Evolutionary conservation across 2,329 filamentous ascomycete species (phyloP).

Genomic region (Periglandula ipomoeae): DNA sequence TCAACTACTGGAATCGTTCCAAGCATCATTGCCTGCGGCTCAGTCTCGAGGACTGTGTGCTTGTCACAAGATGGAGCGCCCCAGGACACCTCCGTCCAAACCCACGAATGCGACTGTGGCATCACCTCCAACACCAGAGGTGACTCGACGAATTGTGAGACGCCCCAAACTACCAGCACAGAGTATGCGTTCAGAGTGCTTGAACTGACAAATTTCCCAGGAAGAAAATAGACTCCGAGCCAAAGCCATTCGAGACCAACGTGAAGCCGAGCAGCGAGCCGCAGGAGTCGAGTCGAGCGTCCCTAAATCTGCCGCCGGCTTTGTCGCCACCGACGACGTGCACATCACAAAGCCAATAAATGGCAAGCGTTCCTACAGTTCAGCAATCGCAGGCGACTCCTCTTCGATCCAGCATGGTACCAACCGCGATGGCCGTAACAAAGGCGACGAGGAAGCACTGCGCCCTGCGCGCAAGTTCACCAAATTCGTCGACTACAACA

Average conservation of each 20-base stretch:
- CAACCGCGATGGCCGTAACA: slow-evolving; percentile 58
- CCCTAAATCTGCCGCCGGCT: slow-evolving; percentile 53
- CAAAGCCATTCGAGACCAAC: slow-evolving; percentile 73
- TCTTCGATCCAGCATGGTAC: slow-evolving; percentile 39
- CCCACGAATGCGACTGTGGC: slow-evolving; percentile 17
- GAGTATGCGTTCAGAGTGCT: too few relatives aligned
- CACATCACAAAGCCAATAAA: slow-evolving; percentile 35
- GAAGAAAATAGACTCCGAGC: slow-evolving; percentile 83
- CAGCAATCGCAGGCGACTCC: slow-evolving; percentile 38
- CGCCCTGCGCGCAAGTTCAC: slow-evolving; percentile 79
- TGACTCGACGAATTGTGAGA: slow-evolving; percentile 43
- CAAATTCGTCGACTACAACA: slow-evolving; percentile 95
- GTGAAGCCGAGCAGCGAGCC: slow-evolving; percentile 52
- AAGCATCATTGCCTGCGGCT: too few relatives aligned
- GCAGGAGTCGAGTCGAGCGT: slow-evolving; percentile 31
- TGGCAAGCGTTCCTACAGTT: slow-evolving; percentile 61
- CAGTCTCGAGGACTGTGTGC: too few relatives aligned
- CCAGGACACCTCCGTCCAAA: slow-evolving; percentile 31
- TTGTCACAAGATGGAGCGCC: slow-evolving; percentile 41
- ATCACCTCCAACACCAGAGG: slow-evolving; percentile 45
- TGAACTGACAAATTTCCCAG: too few relatives aligned
- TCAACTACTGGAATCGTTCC: too few relatives aligned
- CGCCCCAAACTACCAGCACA: slow-evolving; percentile 16
- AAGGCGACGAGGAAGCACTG: slow-evolving; percentile 42
- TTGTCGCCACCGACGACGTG: slow-evolving; percentile 60